Base-by-base conservation (phyloP, 2,329 filamentous ascomycete species). In the Falciphora oryzae region DNA sequence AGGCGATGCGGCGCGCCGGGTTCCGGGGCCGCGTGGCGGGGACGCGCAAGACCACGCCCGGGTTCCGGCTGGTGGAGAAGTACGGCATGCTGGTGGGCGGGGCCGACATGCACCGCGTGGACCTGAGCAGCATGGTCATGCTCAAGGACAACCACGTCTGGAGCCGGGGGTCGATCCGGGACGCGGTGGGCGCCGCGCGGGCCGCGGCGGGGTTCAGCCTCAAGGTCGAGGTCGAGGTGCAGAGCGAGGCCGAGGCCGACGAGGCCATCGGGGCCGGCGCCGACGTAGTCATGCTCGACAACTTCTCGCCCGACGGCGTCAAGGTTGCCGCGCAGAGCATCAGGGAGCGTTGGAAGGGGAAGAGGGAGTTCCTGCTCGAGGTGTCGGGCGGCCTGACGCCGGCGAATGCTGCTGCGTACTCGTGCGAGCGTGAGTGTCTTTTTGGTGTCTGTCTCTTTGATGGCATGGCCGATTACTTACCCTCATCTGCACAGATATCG, bases 111-210 rank as follows among this genome's bases (percentile, higher is more conserved):
- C 95, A 99, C 76, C 83, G 95, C 38, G 92, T 97, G 78, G 95
- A 99, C 75, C 81, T 99, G 65, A 91, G 88, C 75, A 86, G 89
- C 68, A 98, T 99, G 95, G 93, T 93, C 65, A 99, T 99, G 95
- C 83, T 99, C 69, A 99, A 99, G 81, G 95, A 99, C 78, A 99
- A 99, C 78, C 95, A 99, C 78, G 89, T 99, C 65, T 97, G 94
- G 90, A 92, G 92, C 67, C 89, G 90, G 64, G 89, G 89, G 31
- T 91, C 90, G 73, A 98, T 99, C 75, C 88, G 90, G 1, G 87
- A 90, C 28, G 95, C 95, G 7, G 93, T 99, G 29, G 81, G 81
- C 57, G 92, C 94, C 2, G 95, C 95, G 29, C 92, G 92, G 75
- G 83, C 88, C 14, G 92, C 89, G 0, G 94, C 88, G 11, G 95